Base-by-base conservation (phyloP, 371 early-diverging fungal genomes). In the Syncephalastrum racemosum region DNA sequence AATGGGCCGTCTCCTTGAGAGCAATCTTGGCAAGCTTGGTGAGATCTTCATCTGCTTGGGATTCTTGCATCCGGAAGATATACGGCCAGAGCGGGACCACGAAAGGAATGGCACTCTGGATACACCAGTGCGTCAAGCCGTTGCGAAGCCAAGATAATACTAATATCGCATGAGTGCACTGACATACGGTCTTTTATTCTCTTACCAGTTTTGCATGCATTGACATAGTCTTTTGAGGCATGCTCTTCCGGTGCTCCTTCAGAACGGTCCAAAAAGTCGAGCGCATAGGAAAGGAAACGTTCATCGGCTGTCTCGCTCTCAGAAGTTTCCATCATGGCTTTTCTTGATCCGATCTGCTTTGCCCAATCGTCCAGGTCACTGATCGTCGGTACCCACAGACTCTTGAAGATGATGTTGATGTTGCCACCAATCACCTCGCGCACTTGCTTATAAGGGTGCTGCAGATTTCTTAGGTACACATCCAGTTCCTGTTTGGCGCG, bases 371-470 rank as follows among this genome's bases (percentile, higher is more conserved):
- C 36, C 31, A 31, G 31, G 8, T 8, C 8, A 8, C 31, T 31
- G 24, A 79, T 77, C 1, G 86, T 73, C 6, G 91, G 88, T n/a
- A 77, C 69, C 75, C 88, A 90, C 53, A 77, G 78, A 4, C 83
- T 47, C 53, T 90, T 85, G 36, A 88, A 64, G 3, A 86, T 55
- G 31, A 80, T 80, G 59, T 90, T 85, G 54, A 94, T 82, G 52
- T 84, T 77, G 1, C 72, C 71, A 22, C 93, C 95, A 18, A 93
- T 65, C 8, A 80, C 73, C 60, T 93, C 91, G 5, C 96, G 85
- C 20, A 95, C 92, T 67, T 92, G 93, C 64, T 93, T 86, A 73
- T 95, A 95, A 1, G 94, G 93, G 64, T 92, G 90, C 2, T 79
- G 71, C 43, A 93, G 54, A 27, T 82, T 79, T 0, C 62, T 61